These are phyloP conservation scores for Pyrenula massariospora DNA, from an alignment of 495 filamentous ascomycete genomes.

Conservation along the genomic window DNA sequence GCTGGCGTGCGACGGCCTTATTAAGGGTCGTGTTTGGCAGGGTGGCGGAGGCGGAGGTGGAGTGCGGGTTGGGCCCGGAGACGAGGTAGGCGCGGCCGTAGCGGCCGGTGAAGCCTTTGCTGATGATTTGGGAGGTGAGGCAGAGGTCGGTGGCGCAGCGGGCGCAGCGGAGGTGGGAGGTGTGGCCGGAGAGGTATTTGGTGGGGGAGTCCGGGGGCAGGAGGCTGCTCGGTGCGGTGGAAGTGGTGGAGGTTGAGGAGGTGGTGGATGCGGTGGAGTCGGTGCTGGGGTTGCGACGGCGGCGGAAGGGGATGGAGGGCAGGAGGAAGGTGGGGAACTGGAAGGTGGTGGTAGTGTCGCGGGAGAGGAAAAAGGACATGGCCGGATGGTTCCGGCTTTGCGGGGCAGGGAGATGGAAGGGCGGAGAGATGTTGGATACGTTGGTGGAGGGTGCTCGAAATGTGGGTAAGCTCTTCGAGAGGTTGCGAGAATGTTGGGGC, in stretches of 20 bases:
- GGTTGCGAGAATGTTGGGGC: no score
- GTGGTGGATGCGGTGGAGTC: slow-evolving; percentile 11
- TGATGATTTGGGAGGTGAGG: slow-evolving; percentile 67
- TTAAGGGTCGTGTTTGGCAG: slow-evolving; percentile 49
- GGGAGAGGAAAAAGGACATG: slow-evolving; percentile 1
- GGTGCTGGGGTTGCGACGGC: slow-evolving; percentile 19
- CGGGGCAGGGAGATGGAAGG: not conserved
- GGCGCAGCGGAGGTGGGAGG: slow-evolving; percentile 59
- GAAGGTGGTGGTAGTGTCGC: not conserved
- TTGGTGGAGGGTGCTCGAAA: no score
- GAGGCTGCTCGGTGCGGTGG: slow-evolving; percentile 5
- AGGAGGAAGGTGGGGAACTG: slow-evolving; percentile 41
- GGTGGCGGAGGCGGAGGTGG: slow-evolving; percentile 7
- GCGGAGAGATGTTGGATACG: not conserved
- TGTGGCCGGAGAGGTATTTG: slow-evolving; percentile 34
- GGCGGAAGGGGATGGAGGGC: slow-evolving; percentile 36
- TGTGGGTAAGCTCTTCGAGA: no score
- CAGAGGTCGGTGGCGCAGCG: slow-evolving; percentile 66
- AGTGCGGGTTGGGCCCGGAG: slow-evolving; percentile 21
- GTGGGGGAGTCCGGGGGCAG: slow-evolving; percentile 5
- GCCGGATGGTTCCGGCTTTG: not conserved
- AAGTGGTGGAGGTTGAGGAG: slow-evolving; percentile 5
- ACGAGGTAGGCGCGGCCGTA: slow-evolving; percentile 89
- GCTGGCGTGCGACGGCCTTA: slow-evolving; percentile 53
- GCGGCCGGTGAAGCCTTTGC: slow-evolving; percentile 88